Evolutionary conservation across 176 grass and related monocot genomes (phyloP).

Genomic region (Saccharum officinarum): DNA sequence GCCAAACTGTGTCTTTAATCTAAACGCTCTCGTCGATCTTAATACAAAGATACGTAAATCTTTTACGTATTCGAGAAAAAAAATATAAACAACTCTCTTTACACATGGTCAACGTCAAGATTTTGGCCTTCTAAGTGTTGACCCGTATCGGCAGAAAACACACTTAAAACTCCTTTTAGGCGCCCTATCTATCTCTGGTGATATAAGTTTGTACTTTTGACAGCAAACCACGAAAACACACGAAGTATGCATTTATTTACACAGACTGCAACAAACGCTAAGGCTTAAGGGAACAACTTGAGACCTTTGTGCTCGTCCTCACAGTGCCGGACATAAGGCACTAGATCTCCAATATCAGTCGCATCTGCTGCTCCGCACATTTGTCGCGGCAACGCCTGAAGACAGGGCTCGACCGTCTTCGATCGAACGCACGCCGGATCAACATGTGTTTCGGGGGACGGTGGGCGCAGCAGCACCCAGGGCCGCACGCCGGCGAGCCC

Average conservation of each 20-base stretch:
- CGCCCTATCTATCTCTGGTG: no score
- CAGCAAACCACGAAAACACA: neutral
- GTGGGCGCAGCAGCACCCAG: conserved; percentile 44
- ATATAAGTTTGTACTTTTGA: neutral
- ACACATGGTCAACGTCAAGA: no score
- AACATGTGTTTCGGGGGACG: neutral
- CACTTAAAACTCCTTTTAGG: no score
- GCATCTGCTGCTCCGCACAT: conserved; percentile 35
- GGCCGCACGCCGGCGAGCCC: conserved; percentile 44
- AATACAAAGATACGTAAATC: no score
- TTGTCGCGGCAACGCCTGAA: conserved; percentile 44
- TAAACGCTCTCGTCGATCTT: no score
- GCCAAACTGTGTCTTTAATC: no score
- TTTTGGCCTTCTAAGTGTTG: no score
- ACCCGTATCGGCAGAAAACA: no score
- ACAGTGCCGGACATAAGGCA: conserved; percentile 61
- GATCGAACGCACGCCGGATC: conserved; percentile 32
- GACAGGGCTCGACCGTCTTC: conserved; percentile 48
- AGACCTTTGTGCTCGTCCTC: conserved; percentile 51
- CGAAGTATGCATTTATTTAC: neutral
- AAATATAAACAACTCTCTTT: no score
- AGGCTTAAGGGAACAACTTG: conserved; percentile 45
- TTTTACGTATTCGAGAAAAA: no score
- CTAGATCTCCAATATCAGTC: conserved; percentile 30
- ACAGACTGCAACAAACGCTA: neutral